Evolutionary conservation across 345 rosid genomes (phyloP), one percentile per base, ranked within the genome.

Genomic region (Psidium friedrichsthalianum): DNA sequence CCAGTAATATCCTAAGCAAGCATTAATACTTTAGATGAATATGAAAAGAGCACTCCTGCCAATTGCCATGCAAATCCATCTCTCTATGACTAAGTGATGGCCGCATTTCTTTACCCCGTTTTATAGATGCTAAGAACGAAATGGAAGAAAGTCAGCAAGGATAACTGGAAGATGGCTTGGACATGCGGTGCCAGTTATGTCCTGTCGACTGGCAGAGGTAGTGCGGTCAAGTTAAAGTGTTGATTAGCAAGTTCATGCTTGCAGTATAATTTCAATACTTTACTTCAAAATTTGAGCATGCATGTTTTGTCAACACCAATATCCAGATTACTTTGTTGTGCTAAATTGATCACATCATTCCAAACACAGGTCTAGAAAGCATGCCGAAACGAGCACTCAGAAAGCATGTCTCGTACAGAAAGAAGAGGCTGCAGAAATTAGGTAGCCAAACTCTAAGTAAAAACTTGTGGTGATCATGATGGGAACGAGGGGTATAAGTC

Each of bases 361-460:
- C 0, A 1, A 69, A 36, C 25, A 42, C 20, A 18, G 80, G 18
- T 69, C 47, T 69, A 36, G 47, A 69, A 69, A 69, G 22, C 47
- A 69, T 69, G 47, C 47, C 5, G 25, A 36, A 18, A 36, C 80
- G 8, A 56, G 11, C 24, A 1, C 22, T 27, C 40, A 6, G 6
- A 54, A 25, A 76, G 69, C 20, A 54, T 32, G 55, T 44, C 42
- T 20, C 49, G 1, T 1, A 29, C 56, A 74, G 61, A 32, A 82
- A 8, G 18, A 40, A 51, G 40, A 81, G 76, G 76, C 29, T n/a
- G 58, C 52, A 53, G 51, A 42, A 84, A 36, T 69, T n/a, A n/a
- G 36, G 51, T 32, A 27, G 21, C 6, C 24, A 57, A 58, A 90
- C 91, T 91, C 88, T 83, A 1, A 89, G 84, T 56, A 76, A 85